Evolutionary conservation across 2,329 filamentous ascomycete genomes (phyloP).

Genomic region (Verticillium nubilum): DNA sequence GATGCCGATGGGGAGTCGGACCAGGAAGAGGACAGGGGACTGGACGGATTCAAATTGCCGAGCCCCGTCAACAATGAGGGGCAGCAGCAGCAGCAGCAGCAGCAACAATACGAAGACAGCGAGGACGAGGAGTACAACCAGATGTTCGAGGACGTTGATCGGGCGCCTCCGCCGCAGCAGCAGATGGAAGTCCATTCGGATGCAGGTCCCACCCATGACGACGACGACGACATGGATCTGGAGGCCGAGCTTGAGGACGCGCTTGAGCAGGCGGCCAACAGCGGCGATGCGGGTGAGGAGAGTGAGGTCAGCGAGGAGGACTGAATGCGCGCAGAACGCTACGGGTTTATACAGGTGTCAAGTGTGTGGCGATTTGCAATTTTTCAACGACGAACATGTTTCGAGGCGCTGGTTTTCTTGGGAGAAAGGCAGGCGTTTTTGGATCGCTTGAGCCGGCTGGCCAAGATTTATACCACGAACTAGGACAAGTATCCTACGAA

Average conservation of each 20-base stretch:
- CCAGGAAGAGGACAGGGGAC: slow-evolving; percentile 39
- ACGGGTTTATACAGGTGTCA: not conserved
- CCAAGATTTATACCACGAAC: not conserved
- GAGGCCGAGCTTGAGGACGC: slow-evolving; percentile 54
- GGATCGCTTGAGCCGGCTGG: slow-evolving; percentile 19
- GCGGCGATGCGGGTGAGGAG: slow-evolving; percentile 47
- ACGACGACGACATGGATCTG: slow-evolving; percentile 44
- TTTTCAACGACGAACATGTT: not conserved
- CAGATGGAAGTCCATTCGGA: slow-evolving; percentile 19
- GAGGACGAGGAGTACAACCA: slow-evolving; percentile 12
- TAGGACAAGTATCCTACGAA: not conserved
- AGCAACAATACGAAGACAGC: slow-evolving; percentile 14
- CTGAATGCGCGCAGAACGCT: slow-evolving; percentile 20
- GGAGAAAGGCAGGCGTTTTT: slow-evolving; percentile 31
- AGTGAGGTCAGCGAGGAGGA: slow-evolving; percentile 65
- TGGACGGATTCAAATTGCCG: slow-evolving; percentile 41
- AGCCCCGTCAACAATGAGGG: slow-evolving; percentile 42
- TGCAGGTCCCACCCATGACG: slow-evolving; percentile 24
- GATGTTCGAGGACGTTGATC: slow-evolving; percentile 8
- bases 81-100: slow-evolving; percentile 13
- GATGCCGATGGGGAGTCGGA: slow-evolving; percentile 42
- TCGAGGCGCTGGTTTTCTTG: slow-evolving; percentile 12
- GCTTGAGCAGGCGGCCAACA: slow-evolving; percentile 31
- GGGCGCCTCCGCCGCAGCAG: slow-evolving; percentile 12
- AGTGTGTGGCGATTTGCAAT: not conserved